phyloP scores from a whole-genome alignment of 2,329 filamentous ascomycete species.

The Pseudogymnoascus sp. region DNA sequence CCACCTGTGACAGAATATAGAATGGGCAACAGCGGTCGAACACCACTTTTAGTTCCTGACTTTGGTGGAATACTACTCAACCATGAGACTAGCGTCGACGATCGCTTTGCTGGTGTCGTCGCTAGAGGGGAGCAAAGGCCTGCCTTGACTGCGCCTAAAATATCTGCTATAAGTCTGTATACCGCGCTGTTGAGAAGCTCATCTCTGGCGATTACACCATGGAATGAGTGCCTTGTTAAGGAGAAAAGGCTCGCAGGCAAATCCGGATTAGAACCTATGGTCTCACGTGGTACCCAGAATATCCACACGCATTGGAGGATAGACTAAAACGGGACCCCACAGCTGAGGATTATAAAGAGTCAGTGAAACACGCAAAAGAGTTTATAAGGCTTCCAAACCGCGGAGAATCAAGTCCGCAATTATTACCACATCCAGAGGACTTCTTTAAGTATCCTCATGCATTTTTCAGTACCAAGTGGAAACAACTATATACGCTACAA shows the following conservation, averaged over 20 bases:
- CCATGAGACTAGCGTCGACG: background rate
- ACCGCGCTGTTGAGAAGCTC: conserved; percentile 30
- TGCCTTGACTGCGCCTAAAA: background rate
- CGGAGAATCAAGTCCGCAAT: background rate
- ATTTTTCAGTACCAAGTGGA: background rate
- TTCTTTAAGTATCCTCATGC: background rate
- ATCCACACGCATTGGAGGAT: background rate
- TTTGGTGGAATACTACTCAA: background rate
- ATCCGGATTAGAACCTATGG: conserved; percentile 11
- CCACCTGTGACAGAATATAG: background rate
- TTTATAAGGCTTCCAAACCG: background rate
- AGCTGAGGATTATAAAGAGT: background rate
- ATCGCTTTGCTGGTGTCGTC: background rate
- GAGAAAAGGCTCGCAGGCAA: conserved; percentile 4
- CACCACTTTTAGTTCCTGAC: background rate
- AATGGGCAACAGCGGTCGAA: background rate
- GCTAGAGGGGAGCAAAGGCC: background rate
- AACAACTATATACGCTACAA: background rate
- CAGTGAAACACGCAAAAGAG: background rate
- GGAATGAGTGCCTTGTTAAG: conserved; percentile 22
- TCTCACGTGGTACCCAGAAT: background rate
- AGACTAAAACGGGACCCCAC: background rate
- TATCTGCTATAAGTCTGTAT: conserved; percentile 25
- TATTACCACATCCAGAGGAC: background rate
- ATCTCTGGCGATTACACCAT: conserved; percentile 27